Base-by-base conservation (phyloP, 2,329 filamentous ascomycete species). In the Aurifilum marmelostoma region DNA sequence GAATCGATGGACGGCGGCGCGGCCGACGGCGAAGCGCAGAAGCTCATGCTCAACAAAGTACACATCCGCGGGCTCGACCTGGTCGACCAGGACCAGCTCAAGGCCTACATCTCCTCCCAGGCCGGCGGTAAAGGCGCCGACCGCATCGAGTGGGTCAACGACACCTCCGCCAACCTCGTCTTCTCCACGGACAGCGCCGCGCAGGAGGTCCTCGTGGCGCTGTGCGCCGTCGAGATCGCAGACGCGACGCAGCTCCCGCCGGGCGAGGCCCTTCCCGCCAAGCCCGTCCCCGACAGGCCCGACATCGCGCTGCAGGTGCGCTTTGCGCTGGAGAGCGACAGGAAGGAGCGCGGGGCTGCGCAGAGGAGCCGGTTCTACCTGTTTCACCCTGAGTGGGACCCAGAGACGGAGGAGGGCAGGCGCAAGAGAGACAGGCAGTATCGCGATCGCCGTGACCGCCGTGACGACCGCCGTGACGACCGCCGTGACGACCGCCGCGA, bases 91-190 rank as follows among this genome's bases (percentile, higher is more conserved):
- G 86, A 89, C 67, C 89, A 97, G 72, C 91, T 98, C 74, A 90
- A 91, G 74, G 83, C 86, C 69, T 97, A 94, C 75, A 88, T 93
- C 11, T 80, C 83, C 62, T 85, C 92, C 72, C 87, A 96, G 78
- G 93, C 87, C 75, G 81, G 84, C 47, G 77, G 79, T 18, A 83
- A 85, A 67, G 76, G 82, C 65, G 83, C 89, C 68, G 82, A 87
- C 67, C 85, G 87, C 71, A 84, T 97, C 72, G 94, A 98, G 81
- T 99, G 96, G 96, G 93, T 99, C 73, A 93, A 98, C 78, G 96
- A 99, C 79, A 90, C 88, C 8, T 95, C 93, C 0, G 93, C 93
- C 71, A 98, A 98, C 77, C 83, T 97, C 66, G 80, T 97, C 65
- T 98, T 96, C 81, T 83, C 81, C 52, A 84, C 84, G 8, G 83